Conservation (phyloP, 2,329 filamentous ascomycete species). For the Ilyonectria robusta region DNA sequence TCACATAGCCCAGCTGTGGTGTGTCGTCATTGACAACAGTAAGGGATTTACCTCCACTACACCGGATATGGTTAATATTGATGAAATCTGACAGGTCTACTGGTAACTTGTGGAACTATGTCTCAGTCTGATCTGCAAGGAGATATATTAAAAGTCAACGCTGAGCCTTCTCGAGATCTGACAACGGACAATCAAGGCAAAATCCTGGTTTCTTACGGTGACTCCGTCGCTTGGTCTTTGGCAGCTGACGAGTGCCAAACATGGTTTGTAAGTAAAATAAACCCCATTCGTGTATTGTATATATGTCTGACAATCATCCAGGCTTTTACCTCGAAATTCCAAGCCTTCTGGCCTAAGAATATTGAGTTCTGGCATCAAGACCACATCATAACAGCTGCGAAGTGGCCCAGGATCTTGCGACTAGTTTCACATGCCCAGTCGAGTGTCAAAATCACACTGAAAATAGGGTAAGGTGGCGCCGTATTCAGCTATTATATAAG, state of each 20-base stretch:
- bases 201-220: slow-evolving; percentile 54
- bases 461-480: slow-evolving; percentile 31
- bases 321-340: slow-evolving; percentile 59
- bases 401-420: slow-evolving; percentile 51
- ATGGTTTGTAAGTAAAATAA: slow-evolving; percentile 58
- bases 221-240: slow-evolving; percentile 56
- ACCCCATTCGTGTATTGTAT: background rate
- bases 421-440: slow-evolving; percentile 40
- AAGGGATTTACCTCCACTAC: slow-evolving; percentile 24
- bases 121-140: slow-evolving; percentile 51
- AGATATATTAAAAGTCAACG: slow-evolving; percentile 49
- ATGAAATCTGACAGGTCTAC: slow-evolving; percentile 45
- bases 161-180: slow-evolving; percentile 47
- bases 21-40: slow-evolving; percentile 61
- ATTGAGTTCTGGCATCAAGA: slow-evolving; percentile 55
- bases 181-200: slow-evolving; percentile 34
- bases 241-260: slow-evolving; percentile 57
- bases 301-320: slow-evolving; percentile 33
- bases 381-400: slow-evolving; percentile 45
- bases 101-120: slow-evolving; percentile 61
- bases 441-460: slow-evolving; percentile 44
- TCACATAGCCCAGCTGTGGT: slow-evolving; percentile 65
- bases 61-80: slow-evolving; percentile 6
- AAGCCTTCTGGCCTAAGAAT: slow-evolving; percentile 58
- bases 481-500: background rate